A percentile compares a stretch with the other conserved stretches of the same genome.
Evolutionary conservation across 2,329 filamentous ascomycete genomes (phyloP).

Genomic region (Aureobasidium vineae): DNA sequence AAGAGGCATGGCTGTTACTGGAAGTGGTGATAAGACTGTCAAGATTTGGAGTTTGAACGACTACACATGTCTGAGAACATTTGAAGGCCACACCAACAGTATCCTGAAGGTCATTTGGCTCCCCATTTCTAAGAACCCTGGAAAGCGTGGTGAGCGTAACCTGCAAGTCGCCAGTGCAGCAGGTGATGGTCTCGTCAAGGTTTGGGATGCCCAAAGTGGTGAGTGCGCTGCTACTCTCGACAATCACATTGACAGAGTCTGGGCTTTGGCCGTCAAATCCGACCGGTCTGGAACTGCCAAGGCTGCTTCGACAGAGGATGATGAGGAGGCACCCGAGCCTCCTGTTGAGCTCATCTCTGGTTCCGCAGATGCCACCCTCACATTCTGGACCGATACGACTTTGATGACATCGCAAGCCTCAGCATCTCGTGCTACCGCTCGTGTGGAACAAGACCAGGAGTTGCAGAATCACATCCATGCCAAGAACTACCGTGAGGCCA

Average conservation of each 20-base stretch:
- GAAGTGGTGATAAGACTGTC: constrained; percentile 92
- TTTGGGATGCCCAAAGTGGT: constrained; percentile 86
- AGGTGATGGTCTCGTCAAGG: constrained; percentile 91
- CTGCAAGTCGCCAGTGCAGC: constrained; percentile 81
- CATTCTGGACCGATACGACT: constrained; percentile 94
- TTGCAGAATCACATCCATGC: constrained; percentile 88
- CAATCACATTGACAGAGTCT: constrained; percentile 95
- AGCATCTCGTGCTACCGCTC: constrained; percentile 69
- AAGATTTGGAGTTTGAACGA: constrained; percentile 92
- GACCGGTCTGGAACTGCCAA: constrained; percentile 4
- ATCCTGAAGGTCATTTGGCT: constrained; percentile 94
- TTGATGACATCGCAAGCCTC: constrained; percentile 72
- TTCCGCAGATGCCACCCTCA: constrained; percentile 86
- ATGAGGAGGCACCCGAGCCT: constrained; percentile 29
- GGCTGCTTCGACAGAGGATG: constrained; percentile 27
- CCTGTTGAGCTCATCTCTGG: constrained; percentile 78
- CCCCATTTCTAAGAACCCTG: constrained; percentile 46
- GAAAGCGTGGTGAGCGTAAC: constrained; percentile 51
- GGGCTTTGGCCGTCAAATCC: constrained; percentile 77
- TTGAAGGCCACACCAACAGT: constrained; percentile 95
- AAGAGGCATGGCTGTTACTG: constrained; percentile 82
- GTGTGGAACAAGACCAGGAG: constrained; percentile 92
- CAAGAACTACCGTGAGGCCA: constrained; percentile 87
- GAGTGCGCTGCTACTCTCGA: constrained; percentile 88
- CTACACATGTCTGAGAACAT: constrained; percentile 88